phyloP scores from a whole-genome alignment of 225 moss, liverwort and hornwort species.

The Sphagnum tenellum region DNA sequence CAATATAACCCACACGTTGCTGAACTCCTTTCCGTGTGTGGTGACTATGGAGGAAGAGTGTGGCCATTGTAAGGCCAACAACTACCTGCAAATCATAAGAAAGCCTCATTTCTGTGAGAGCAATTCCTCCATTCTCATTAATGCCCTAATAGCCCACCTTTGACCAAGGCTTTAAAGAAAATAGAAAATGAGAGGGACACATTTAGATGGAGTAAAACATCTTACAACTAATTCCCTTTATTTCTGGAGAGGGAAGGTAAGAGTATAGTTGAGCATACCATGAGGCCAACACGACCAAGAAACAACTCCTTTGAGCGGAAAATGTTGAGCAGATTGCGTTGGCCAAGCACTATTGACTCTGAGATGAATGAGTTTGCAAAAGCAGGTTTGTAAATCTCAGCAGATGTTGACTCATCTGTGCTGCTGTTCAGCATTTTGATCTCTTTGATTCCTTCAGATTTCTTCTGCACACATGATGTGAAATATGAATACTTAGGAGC shows the following conservation, averaged over 20 bases:
- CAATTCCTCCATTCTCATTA: too few relatives aligned
- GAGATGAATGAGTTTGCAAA: constrained; percentile 14
- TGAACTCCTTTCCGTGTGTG: constrained; percentile 13
- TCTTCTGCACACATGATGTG: neutral
- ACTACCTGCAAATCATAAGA: too few relatives aligned
- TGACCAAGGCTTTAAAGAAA: too few relatives aligned
- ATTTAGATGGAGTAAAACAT: too few relatives aligned
- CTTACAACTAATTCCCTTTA: too few relatives aligned
- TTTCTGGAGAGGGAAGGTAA: too few relatives aligned
- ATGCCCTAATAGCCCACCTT: too few relatives aligned
- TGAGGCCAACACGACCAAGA: constrained; percentile 15
- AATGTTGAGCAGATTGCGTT: constrained; percentile 20
- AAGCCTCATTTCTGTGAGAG: too few relatives aligned
- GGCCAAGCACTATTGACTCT: constrained; percentile 11
- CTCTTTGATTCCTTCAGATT: neutral
- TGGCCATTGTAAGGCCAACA: constrained; percentile 6
- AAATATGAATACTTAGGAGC: neutral
- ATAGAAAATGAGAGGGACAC: too few relatives aligned
- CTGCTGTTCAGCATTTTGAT: too few relatives aligned
- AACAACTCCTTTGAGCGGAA: constrained; percentile 31
- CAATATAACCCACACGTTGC: constrained; percentile 14
- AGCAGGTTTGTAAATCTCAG: too few relatives aligned
- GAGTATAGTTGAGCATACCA: constrained; percentile 1
- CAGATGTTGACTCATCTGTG: too few relatives aligned
- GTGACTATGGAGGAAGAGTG: neutral